These are phyloP conservation scores for Castanea sativa DNA, from an alignment of 306 rosid species.

Conservation along the genomic window DNA sequence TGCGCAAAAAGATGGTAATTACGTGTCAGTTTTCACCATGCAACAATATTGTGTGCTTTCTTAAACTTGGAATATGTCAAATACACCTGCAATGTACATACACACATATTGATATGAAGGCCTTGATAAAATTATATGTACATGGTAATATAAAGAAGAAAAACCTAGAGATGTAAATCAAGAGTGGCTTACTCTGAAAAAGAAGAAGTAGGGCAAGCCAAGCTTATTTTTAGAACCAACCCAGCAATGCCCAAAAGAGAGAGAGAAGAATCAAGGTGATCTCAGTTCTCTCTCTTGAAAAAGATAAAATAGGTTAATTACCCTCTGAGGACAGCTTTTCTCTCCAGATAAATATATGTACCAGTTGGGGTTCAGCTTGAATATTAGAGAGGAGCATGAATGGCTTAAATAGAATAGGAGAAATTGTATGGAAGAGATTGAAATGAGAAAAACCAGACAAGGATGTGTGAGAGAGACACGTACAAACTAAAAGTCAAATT, in stretches of 20 bases:
- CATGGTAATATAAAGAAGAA: not conserved
- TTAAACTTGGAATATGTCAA: no score
- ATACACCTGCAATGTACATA: no score
- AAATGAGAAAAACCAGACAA: conserved; percentile 7
- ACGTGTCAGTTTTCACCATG: no score
- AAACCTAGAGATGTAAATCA: conserved; percentile 9
- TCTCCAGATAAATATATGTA: not conserved
- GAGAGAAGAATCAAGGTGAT: conserved; percentile 20
- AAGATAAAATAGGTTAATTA: not conserved
- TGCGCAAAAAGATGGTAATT: no score
- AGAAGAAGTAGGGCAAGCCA: conserved; percentile 5
- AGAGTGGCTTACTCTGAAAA: not conserved
- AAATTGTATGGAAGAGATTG: conserved; percentile 32
- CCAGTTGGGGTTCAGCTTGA: not conserved
- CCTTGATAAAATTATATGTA: no score
- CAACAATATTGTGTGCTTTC: no score
- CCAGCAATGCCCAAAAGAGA: conserved; percentile 27
- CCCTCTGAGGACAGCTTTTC: not conserved
- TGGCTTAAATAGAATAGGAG: conserved; percentile 1
- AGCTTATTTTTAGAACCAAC: not conserved
- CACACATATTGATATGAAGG: no score
- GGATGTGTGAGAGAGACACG: conserved; percentile 7
- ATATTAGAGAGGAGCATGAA: not conserved
- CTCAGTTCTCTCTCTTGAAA: conserved; percentile 28
- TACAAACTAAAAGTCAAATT: conserved; percentile 20